Evolutionary conservation across 495 filamentous ascomycete species (phyloP).

Genomic region (Geoglossum glabrum): DNA sequence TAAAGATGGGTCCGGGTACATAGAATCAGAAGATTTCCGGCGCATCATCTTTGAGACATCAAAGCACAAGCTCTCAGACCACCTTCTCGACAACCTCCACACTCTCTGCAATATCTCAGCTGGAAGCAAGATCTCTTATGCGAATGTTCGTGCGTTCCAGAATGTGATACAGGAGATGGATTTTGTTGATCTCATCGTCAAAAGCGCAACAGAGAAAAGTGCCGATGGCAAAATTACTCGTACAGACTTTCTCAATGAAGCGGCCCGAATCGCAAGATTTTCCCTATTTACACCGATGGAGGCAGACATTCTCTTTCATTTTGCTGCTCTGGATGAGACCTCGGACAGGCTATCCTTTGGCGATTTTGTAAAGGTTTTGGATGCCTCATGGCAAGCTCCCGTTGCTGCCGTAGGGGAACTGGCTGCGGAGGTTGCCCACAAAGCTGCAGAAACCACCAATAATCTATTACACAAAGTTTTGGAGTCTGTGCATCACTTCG

Average conservation of each 20-base stretch:
- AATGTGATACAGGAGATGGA: slow-evolving; percentile 97
- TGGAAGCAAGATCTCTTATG: slow-evolving; percentile 86
- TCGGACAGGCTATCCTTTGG: slow-evolving; percentile 60
- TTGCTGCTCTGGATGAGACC: slow-evolving; percentile 77
- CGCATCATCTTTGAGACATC: slow-evolving; percentile 85
- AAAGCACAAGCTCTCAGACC: slow-evolving; percentile 92
- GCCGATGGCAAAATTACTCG: slow-evolving; percentile 80
- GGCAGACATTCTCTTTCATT: slow-evolving; percentile 96
- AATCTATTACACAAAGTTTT: slow-evolving; percentile 38
- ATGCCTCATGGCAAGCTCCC: slow-evolving; percentile 66
- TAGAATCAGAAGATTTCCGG: slow-evolving; percentile 89
- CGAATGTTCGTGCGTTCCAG: slow-evolving; percentile 91
- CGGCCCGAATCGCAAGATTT: slow-evolving; percentile 73
- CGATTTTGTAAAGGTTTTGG: slow-evolving; percentile 88
- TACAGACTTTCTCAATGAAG: slow-evolving; percentile 87
- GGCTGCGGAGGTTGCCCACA: slow-evolving; percentile 26
- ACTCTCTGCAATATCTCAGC: slow-evolving; percentile 88
- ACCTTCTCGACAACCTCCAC: slow-evolving; percentile 81
- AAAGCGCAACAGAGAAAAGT: slow-evolving; percentile 67
- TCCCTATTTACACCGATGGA: slow-evolving; percentile 96
- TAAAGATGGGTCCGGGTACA: slow-evolving; percentile 89
- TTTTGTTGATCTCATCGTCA: slow-evolving; percentile 76
- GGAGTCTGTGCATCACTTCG: slow-evolving; percentile 78
- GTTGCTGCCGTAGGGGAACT: slow-evolving; percentile 21
- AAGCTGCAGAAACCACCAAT: slow-evolving; percentile 25